phyloP scores from a whole-genome alignment of 331 rosid species.

The Rhamnella rubrinervis region DNA sequence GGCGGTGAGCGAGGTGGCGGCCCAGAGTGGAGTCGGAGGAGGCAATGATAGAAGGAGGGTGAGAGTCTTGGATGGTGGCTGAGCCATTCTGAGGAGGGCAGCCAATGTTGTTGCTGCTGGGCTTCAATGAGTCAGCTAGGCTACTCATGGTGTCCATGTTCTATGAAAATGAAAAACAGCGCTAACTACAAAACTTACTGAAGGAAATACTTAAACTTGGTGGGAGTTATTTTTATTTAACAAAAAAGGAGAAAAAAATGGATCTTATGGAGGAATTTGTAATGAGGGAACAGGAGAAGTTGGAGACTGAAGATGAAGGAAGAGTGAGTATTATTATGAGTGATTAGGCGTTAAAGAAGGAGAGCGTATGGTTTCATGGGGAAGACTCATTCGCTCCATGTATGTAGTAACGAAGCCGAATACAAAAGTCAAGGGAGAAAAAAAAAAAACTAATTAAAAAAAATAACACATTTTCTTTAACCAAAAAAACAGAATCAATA shows the following conservation, averaged over 20 bases:
- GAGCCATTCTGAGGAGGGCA: constrained; percentile 25
- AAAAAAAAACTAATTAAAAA: no score
- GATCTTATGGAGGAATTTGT: no score
- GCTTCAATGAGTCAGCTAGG: constrained; percentile 20
- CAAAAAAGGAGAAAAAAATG: no score
- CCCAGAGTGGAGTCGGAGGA: constrained; percentile 35
- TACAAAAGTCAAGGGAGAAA: background rate
- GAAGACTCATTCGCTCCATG: constrained; percentile 8
- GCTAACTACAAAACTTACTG: no score
- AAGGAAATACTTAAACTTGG: no score
- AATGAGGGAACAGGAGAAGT: background rate
- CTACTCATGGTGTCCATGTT: constrained; percentile 14
- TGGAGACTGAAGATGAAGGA: background rate
- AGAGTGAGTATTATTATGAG: background rate
- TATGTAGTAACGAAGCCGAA: background rate
- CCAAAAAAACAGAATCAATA: no score
- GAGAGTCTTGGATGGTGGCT: constrained; percentile 17
- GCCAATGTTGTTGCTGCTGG: constrained; percentile 21
- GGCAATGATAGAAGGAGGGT: background rate
- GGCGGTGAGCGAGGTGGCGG: constrained; percentile 44
- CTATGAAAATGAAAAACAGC: background rate
- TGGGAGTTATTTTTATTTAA: no score
- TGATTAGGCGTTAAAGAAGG: constrained; percentile 19
- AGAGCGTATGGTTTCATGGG: constrained; percentile 8
- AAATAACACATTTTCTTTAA: no score